These are phyloP conservation scores for Paraconiothyrium sp. DNA, from an alignment of 2,329 filamentous ascomycete genomes.

Conservation along the genomic window DNA sequence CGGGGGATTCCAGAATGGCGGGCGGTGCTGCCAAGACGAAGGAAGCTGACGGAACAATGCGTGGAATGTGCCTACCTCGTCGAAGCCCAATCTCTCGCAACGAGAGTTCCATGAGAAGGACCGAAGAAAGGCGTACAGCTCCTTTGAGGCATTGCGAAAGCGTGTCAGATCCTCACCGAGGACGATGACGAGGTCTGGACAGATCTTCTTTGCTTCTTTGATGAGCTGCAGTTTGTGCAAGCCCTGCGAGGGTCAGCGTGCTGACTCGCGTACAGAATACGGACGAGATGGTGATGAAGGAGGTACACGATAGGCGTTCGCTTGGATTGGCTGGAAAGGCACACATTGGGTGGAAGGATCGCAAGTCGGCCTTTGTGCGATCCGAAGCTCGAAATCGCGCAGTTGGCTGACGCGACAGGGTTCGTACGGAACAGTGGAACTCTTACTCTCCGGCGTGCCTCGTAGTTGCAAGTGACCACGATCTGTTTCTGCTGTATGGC, in stretches of 20 bases:
- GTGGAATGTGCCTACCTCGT: conserved; percentile 71
- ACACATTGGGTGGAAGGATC: neutral
- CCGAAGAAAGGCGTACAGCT: conserved; percentile 76
- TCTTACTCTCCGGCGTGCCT: conserved; percentile 72
- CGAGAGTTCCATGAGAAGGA: conserved; percentile 79
- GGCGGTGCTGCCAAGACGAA: conserved; percentile 18
- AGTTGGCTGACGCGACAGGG: neutral
- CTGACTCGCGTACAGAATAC: conserved; percentile 19
- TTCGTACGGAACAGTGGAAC: neutral
- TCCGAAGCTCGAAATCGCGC: neutral
- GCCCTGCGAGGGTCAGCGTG: conserved; percentile 49
- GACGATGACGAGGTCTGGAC: conserved; percentile 83
- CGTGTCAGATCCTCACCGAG: conserved; percentile 78
- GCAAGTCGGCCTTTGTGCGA: conserved; percentile 2
- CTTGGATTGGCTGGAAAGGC: neutral
- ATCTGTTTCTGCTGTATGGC: conserved; percentile 95
- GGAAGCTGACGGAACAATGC: conserved; percentile 15
- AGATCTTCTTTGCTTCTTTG: conserved; percentile 79
- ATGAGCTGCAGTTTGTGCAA: conserved; percentile 87
- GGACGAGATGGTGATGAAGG: neutral
- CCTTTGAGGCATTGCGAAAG: conserved; percentile 88
- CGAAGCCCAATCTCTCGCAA: conserved; percentile 85
- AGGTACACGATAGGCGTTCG: conserved; percentile 1
- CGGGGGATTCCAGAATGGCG: neutral
- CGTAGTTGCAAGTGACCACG: conserved; percentile 76